Base-by-base conservation (phyloP, 345 rosid species). In the Euphorbia pulcherrima region DNA sequence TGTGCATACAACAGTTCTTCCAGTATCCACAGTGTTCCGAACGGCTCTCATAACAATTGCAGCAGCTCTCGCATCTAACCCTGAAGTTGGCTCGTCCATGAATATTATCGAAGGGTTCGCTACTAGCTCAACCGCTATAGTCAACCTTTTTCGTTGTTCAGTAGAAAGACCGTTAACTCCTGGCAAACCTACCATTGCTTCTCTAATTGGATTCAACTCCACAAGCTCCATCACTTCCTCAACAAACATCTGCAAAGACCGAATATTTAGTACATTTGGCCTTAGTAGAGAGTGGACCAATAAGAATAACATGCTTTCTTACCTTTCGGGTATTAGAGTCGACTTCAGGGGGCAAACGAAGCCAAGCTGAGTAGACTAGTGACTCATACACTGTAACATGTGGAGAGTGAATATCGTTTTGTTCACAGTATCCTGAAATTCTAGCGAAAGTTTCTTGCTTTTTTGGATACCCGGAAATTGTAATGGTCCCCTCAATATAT, bases 81-180 rank as follows among this genome's bases (percentile, higher is more conserved):
- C 98, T 56, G 98, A 92, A 72, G 98, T 92, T 70, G 97, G 98
- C 73, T 92, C 97, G 23, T 92, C 98, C 98, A 92, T 92, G 81
- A 92, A 92, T 64, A 90, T 87, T 60, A 88, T 88, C 7, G 96
- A 91, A 2, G 97, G 96, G 75, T 91, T 91, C 17, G 96, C 93
- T 60, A 91, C 97, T 6, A 89, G 86, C 86, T 91, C 96, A 37
- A 89, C 92, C 0, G 97, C 97, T 24, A 89, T 89, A 18, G 97
- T 91, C 13, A 91, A 81, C 77, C 97, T 82, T 70, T 91, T 91
- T 46, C 97, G 83, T 58, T 91, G 93, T 79, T 91, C 96, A 0
- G 89, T 87, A 29, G 97, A 91, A 17, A 91, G 76, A 58, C 97
- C 97, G 72, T 69, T 86, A 64, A 81, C 85, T 20, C 97, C 92